Base-by-base conservation (phyloP, 108 stramenopile genomes). In the Phaeodactylum tricornutum region DNA sequence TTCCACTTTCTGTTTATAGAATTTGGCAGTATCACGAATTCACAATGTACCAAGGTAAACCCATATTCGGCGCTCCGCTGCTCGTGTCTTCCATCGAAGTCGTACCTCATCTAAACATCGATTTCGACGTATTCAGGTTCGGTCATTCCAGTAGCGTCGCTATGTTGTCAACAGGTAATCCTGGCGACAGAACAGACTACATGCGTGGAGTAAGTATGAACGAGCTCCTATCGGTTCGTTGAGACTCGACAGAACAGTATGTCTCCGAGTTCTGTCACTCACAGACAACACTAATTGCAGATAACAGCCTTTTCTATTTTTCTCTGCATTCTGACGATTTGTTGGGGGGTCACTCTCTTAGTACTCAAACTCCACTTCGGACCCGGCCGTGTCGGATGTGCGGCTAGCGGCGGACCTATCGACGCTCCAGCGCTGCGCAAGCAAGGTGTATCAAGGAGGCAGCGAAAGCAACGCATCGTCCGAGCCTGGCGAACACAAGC, bases 401-500 rank as follows among this genome's bases (percentile, higher is more conserved):
- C 71, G 8, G 64, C 61, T 1, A 68, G 74, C 27, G 74, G 74
- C 14, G 50, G 55, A 25, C 26, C 55, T 17, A 1, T 75, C 0
- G 61, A 75, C 47, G 51, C 69, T 24, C 23, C 32, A 29, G 9
- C 43, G 0, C 30, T 69, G 34, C 30, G 51, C 11, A 61, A 62
- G 33, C 28, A 45, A 21, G 57, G 61, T 0, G 20, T 72, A 14
- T 42, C 44, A 1, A 43, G 68, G 5, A 56, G 56, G 30, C 21
- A 50, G 15, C 58, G 67, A 29, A 43, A 46, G 38, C 19, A 29
- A 0, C 45, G 32, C 2, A 61, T 69, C 24, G 3, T 53, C 8
- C 68, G 64, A 9, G 37, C 39, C 24, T 75, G 68, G 68, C 24
- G 64, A 38, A 28, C 61, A 1, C 74, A 75, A 58, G 29, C 64